These are phyloP conservation scores for Leccinum rimulosum DNA, from an alignment of 768 basidiomycete genomes.

Conservation along the genomic window DNA sequence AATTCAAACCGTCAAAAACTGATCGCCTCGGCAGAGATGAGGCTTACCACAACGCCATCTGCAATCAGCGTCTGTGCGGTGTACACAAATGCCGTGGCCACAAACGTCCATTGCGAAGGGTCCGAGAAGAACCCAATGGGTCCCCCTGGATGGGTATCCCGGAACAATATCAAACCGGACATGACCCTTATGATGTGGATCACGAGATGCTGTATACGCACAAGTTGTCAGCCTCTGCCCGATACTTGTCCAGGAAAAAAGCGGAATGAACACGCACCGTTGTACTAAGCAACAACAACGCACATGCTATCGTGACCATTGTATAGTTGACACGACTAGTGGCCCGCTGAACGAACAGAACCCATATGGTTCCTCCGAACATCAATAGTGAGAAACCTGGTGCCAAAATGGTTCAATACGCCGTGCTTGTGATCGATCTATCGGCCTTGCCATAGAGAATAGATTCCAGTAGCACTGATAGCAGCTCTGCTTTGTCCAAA, in stretches of 20 bases:
- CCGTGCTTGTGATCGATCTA: not conserved
- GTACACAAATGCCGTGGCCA: not conserved
- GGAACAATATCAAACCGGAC: not conserved
- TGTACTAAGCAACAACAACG: not conserved
- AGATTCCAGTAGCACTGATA: not conserved
- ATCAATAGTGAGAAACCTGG: not conserved
- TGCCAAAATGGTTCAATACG: not conserved
- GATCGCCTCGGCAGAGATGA: too few relatives aligned
- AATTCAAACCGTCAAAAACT: not conserved
- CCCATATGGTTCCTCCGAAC: not conserved
- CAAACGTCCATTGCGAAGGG: not conserved
- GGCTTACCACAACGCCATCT: not conserved
- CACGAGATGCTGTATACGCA: not conserved
- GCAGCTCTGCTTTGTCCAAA: not conserved
- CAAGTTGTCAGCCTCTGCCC: too few relatives aligned
- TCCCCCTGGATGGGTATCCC: not conserved
- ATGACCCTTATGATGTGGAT: not conserved
- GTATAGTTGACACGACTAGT: not conserved
- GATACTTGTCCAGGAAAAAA: too few relatives aligned
- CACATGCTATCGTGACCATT: not conserved
- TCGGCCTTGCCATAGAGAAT: not conserved
- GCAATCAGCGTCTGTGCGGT: not conserved
- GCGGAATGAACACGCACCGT: not conserved
- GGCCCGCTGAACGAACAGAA: not conserved
- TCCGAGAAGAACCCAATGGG: not conserved